Evolutionary conservation across 2,329 filamentous ascomycete genomes (phyloP), one percentile per base, ranked within the genome.

Genomic region (Trichoderma hamatum): DNA sequence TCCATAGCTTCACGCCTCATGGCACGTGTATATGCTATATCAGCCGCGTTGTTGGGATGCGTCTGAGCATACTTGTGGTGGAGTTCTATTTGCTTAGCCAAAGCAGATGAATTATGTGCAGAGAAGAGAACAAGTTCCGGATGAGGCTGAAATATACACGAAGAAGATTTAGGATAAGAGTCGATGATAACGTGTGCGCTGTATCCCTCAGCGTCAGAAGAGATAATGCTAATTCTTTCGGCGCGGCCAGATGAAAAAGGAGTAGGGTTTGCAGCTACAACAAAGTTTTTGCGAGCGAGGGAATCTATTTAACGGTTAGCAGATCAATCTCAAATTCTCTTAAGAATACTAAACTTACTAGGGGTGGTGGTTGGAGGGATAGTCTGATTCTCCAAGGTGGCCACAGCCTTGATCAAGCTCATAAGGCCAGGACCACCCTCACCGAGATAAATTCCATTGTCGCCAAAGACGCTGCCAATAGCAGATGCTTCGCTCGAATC

Each of bases 131-230:
- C 32, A n/a, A 69, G 62, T 24, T 67, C 34, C 14, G 62, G 62
- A 5, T 46, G 62, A 58, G 36, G 1, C 56, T 49, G 6, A 39
- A 49, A 36, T 5, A n/a, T 32, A 59, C 5, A 16, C 2, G 64
- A 19, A 46, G 55, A 21, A 32, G 24, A 9, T 36, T 34, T 49
- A 19, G 28, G n/a, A 7, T 69, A 64, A 32, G 49, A 39, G 11
- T 65, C 60, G 9, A 69, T n/a, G n/a, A 69, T 36, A 30, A 77
- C 76, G 52, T 83, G 81, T 0, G 74, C 79, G 62, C 82, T 82
- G 5, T 77, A 71, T 11, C 79, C 80, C 1, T 78, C 80, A 13
- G 80, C 72, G 0, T 78, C 78, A 58, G 79, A 80, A 2, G 73
- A 75, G 58, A 77, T 81, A 2, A 81, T 70, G 6, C 74, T 76